These are phyloP conservation scores for Yamadazyma dendronema DNA, from an alignment of 1,139 yeast genomes.

Conservation along the genomic window DNA sequence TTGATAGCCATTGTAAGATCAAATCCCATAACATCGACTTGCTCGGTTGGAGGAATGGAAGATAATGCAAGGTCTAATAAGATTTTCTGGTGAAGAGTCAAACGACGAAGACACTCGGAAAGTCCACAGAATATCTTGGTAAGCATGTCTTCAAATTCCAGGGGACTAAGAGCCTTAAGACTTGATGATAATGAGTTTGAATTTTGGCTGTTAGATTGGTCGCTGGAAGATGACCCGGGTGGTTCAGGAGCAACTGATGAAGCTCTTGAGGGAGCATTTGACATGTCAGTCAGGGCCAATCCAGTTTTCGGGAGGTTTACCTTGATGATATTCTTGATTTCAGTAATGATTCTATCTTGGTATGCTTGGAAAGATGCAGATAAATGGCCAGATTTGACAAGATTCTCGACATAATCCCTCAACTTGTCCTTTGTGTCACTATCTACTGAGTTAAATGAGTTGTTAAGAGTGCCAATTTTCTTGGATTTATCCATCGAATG, in stretches of 20 bases:
- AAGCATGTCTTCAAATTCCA: slow-evolving; percentile 74
- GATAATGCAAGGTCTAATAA: slow-evolving; percentile 72
- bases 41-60: slow-evolving; percentile 33
- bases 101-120: slow-evolving; percentile 70
- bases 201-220: slow-evolving; percentile 7
- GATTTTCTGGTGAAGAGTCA: slow-evolving; percentile 76
- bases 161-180: slow-evolving; percentile 63
- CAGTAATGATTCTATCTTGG: slow-evolving; percentile 65
- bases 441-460: slow-evolving; percentile 33
- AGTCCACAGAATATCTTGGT: slow-evolving; percentile 59
- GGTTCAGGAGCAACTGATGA: slow-evolving; percentile 28
- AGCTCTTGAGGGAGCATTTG: slow-evolving; percentile 30
- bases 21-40: slow-evolving; percentile 51
- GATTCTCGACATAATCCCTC: slow-evolving; percentile 48
- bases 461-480: slow-evolving; percentile 22
- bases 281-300: slow-evolving; percentile 18
- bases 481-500: slow-evolving; percentile 22
- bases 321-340: slow-evolving; percentile 72
- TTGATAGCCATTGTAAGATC: slow-evolving; percentile 63
- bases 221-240: slow-evolving; percentile 7
- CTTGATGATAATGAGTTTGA: slow-evolving; percentile 40
- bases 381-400: slow-evolving; percentile 63
- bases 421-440: slow-evolving; percentile 39
- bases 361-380: slow-evolving; percentile 63
- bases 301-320: slow-evolving; percentile 50